A percentile compares a stretch with the other conserved stretches of the same genome.
Evolutionary conservation across 768 basidiomycete genomes (phyloP).

Genomic region (Hysterangium stoloniferum): DNA sequence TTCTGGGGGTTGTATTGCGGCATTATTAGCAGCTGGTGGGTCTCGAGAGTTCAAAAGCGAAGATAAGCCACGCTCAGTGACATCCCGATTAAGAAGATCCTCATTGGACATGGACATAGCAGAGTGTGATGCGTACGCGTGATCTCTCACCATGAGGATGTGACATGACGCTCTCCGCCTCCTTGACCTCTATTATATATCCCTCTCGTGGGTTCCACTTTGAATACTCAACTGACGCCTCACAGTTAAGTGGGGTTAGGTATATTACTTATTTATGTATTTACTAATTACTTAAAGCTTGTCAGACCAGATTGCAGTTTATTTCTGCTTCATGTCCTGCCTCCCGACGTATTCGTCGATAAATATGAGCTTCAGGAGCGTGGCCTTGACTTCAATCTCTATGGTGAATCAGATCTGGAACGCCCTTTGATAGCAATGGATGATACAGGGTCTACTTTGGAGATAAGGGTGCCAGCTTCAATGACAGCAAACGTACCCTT

Average conservation of each 20-base stretch:
- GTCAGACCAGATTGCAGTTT: conserved; percentile 21
- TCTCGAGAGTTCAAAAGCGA: neutral
- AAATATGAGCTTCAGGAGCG: conserved; percentile 34
- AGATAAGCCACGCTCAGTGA: neutral
- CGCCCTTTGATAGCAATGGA: conserved; percentile 33
- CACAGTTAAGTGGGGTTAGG: neutral
- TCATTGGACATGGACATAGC: neutral
- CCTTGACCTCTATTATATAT: too few relatives aligned
- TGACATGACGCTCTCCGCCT: neutral
- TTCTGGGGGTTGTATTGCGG: neutral
- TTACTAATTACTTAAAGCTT: too few relatives aligned
- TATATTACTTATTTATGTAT: neutral
- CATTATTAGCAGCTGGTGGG: neutral
- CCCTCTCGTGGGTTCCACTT: conserved; percentile 5
- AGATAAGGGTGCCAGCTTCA: conserved; percentile 23
- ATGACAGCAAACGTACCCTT: conserved; percentile 31
- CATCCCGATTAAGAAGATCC: neutral
- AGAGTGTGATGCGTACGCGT: neutral
- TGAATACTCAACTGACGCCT: conserved; percentile 1
- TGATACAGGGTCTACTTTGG: conserved; percentile 19
- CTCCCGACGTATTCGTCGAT: conserved; percentile 36
- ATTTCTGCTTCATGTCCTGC: conserved; percentile 29
- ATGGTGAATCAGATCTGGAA: conserved; percentile 35
- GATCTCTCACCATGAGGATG: too few relatives aligned
- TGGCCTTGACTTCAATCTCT: conserved; percentile 24